Base-by-base conservation (phyloP, 768 basidiomycete genomes). In the Holtermanniella nyarrowii region DNA sequence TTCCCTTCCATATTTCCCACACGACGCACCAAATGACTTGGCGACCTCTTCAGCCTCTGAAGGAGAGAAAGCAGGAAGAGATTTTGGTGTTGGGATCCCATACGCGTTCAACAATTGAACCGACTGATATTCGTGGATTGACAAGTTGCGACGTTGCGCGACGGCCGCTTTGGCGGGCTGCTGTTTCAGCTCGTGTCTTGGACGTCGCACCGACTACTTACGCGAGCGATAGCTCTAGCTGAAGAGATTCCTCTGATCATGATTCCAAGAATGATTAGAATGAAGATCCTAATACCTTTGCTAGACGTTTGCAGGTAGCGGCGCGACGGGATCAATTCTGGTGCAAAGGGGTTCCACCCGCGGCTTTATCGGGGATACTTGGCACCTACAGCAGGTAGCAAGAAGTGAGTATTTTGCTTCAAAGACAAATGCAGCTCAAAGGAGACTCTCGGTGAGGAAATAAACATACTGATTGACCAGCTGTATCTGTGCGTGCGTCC, bases 101-200 rank as follows among this genome's bases (percentile, higher is more conserved):
- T 95, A 95, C 91, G 88, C 83, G 76, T 96, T 95, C 61, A 99
- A 80, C 43, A 99, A 78, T 58, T 84, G 83, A 73, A 97, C 85
- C 42, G 90, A 93, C 73, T 97, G 91, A 76, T 95, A 88, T 76
- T 99, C 95, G 75, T 99, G 95, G 65, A 99, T 90, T 22, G 89
- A 93, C 64, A 96, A 81, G 71, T 82, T 85, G 58, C 90, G 86
- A 76, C 78, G 86, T 79, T 91, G 89, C 69, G 39, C 31, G 21
- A 21, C 48, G 37, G 50, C 46, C 23, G 55, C n/a, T 27, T 49
- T 26, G 18, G 21, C 18, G 42, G 43, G n/a, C 48, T 21, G 43
- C 10, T 37, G 31, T 37, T 7, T 37, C 31, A 37, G 31, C 31
- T 37, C 31, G n/a, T 37, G 31, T 16, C 16, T 16, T 37, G 31